Base-by-base conservation (phyloP, 495 filamentous ascomycete species). In the Massariosphaeria phaeospora region DNA sequence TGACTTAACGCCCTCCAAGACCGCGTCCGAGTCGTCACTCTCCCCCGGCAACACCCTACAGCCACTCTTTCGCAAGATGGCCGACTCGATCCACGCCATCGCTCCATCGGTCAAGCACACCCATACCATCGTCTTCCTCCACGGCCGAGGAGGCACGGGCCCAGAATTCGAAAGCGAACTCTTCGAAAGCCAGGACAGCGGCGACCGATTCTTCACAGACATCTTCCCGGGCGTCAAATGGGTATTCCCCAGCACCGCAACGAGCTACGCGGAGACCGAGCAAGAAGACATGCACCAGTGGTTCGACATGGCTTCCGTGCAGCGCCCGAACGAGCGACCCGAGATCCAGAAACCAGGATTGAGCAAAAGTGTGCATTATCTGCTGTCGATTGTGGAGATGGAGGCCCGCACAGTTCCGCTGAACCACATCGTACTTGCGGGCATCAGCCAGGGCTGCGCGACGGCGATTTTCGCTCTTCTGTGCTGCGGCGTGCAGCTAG, bases 371-470 rank as follows among this genome's bases (percentile, higher is more conserved):
- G 47, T 55, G 8, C 4, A 11, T 9, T 18, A 31, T 36, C 35
- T 64, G 6, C 7, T 24, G n/a, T 15, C 27, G 29, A 31, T 62
- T 6, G 24, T 62, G 12, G 21, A 53, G 4, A 34, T 52, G 15
- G 64, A 65, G 39, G 43, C 46, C 8, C 20, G 21, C 13, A 36
- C 33, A 21, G 55, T 67, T 24, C 24, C 33, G 11, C 3, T 11
- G 9, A 45, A 61, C 6, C 31, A 48, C 10, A 52, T 67, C 15
- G 15, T 67, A 24, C 51, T 67, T 1, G 50, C 35, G 8, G 64
- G 62, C 11, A 67, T 67, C 20, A 65, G 64, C 39, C 64, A 65
- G 42, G 64, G 64, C 4, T 62, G 52, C 30, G 64, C 64, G 8
- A 62, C 54, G 7, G 62, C 54, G 11, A 38, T 63, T 15, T 25